Base-by-base conservation (phyloP, 768 basidiomycete genomes). In the Dendrothele bispora region DNA sequence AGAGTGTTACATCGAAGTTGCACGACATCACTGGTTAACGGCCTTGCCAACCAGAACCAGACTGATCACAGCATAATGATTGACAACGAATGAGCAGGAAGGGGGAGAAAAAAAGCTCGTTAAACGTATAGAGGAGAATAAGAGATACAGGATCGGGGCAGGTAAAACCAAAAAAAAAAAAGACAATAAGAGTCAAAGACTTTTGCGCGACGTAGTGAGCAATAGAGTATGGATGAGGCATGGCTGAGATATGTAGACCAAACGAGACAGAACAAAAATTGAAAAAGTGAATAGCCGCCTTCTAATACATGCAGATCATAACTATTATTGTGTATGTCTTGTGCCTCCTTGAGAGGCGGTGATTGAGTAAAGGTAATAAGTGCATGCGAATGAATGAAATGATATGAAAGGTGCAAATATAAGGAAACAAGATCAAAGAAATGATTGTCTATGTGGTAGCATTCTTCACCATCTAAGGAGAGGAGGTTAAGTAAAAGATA, bases 301-400 rank as follows among this genome's bases (percentile, higher is more conserved):
- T 82, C 79, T 80, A 80, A 70, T 77, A 77, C 78, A 77, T 80
- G 71, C 74, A 72, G 77, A 64, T 72, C 64, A 66, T 79, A 68
- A 71, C 63, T 68, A 64, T 69, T 71, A 70, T 68, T n/a, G n/a
- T n/a, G n/a, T n/a, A n/a, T n/a, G n/a, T n/a, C n/a, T n/a, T n/a
- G 73, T 80, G 79, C 82, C 82, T 84, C 83, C 83, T 84, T 84
- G 76, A 84, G 83, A 84, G 76, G 79, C 77, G 64, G 64, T 70
- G 54, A 57, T 58, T 54, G 64, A 63, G 59, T 63, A 55, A 58
- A 59, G 62, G 58, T 49, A 62, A 57, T 68, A 37, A 41, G 42
- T 39, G 55, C 51, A 46, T 47, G 39, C 26, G 39, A 53, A 50
- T 52, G 43, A 22, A 43, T 34, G 25, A 43, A 24, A 34, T 43